phyloP scores from a whole-genome alignment of 2,329 filamentous ascomycete species.

The Magnaporthiopsis rhizophila region DNA sequence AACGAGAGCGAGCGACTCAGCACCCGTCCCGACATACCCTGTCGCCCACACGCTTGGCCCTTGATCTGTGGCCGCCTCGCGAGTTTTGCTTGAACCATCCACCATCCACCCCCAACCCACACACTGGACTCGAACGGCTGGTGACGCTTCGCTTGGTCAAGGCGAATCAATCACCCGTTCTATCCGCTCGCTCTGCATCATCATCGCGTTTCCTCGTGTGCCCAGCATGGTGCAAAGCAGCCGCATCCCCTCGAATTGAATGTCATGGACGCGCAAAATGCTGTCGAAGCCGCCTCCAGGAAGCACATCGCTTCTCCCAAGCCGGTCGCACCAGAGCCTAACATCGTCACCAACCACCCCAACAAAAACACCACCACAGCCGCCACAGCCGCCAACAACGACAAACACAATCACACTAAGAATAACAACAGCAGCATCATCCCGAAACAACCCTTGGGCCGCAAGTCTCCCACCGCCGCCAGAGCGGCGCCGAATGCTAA shows the following conservation, averaged over 20 bases:
- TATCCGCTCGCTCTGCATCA: background rate
- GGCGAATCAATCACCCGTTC: constrained; percentile 5
- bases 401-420: background rate
- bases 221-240: constrained; percentile 54
- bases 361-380: constrained; percentile 14
- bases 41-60: background rate
- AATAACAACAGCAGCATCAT: background rate
- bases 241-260: constrained; percentile 44
- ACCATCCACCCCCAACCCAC: background rate
- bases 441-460: constrained; percentile 14
- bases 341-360: constrained; percentile 20
- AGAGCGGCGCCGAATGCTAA: constrained; percentile 20
- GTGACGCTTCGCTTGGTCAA: constrained; percentile 6
- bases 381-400: constrained; percentile 14
- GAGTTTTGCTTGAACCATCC: background rate
- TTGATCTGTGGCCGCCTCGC: constrained; percentile 1
- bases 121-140: background rate
- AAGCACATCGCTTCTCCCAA: constrained; percentile 48
- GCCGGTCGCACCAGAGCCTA: constrained; percentile 28
- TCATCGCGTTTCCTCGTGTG: constrained; percentile 23
- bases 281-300: constrained; percentile 53
- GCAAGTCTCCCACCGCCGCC: constrained; percentile 18
- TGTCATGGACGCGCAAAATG: constrained; percentile 64
- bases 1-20: constrained; percentile 1
- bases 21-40: background rate